phyloP scores from a whole-genome alignment of 2,329 filamentous ascomycete species.

The Setomelanomma holmii region DNA sequence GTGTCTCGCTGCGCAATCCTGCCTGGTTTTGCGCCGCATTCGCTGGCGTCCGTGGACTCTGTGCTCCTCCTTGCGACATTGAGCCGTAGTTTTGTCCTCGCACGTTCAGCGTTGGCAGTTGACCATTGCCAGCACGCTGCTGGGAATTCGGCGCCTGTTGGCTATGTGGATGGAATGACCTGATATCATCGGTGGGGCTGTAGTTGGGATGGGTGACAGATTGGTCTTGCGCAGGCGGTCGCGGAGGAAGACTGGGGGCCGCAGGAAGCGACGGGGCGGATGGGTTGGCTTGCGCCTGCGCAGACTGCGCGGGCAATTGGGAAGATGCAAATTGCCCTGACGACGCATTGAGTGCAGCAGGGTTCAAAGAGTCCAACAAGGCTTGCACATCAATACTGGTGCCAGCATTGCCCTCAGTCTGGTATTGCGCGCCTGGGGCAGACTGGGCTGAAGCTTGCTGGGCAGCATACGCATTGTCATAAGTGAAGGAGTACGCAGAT shows the following conservation, averaged over 20 bases:
- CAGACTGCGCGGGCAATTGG: conserved; percentile 37
- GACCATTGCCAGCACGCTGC: conserved; percentile 29
- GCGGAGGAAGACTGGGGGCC: conserved; percentile 53
- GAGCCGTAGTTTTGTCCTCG: conserved; percentile 20
- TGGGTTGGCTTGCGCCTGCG: conserved; percentile 42
- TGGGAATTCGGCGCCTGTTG: conserved; percentile 46
- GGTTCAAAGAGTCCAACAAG: conserved; percentile 53
- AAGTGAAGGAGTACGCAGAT: conserved; percentile 40
- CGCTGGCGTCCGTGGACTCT: conserved; percentile 37
- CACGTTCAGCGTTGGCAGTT: conserved; percentile 34
- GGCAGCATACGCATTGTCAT: conserved; percentile 45
- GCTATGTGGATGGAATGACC: conserved; percentile 59
- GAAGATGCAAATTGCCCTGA: conserved; percentile 44
- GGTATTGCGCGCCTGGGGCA: conserved; percentile 36
- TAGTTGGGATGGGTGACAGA: conserved; percentile 57
- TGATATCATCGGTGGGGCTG: conserved; percentile 56
- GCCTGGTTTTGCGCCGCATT: conserved; percentile 36
- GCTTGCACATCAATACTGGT: conserved; percentile 55
- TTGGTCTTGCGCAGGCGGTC: conserved; percentile 58
- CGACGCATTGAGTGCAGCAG: conserved; percentile 39
- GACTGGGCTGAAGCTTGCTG: conserved; percentile 39
- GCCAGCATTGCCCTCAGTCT: conserved; percentile 32
- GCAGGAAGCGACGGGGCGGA: conserved; percentile 47
- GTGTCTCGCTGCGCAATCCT: conserved; percentile 32
- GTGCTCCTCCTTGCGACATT: conserved; percentile 28